Evolutionary conservation across 768 basidiomycete species (phyloP).

Genomic region (Psilocybe cyanescens): DNA sequence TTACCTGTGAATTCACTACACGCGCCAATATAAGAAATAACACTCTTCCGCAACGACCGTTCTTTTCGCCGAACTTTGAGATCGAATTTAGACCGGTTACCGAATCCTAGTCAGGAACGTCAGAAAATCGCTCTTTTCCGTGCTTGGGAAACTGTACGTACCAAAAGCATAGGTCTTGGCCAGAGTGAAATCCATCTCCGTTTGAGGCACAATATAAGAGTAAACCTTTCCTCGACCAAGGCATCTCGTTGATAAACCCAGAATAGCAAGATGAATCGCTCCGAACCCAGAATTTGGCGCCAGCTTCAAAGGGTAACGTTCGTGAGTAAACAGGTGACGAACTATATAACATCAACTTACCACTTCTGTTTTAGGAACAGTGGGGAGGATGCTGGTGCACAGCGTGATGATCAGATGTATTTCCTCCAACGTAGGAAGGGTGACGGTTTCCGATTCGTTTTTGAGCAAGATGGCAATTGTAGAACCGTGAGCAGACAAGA

Average conservation of each 20-base stretch:
- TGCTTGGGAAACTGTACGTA: constrained; percentile 27
- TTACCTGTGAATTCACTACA: constrained; percentile 74
- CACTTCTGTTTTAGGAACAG: constrained; percentile 77
- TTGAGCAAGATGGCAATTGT: constrained; percentile 84
- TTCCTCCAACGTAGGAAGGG: constrained; percentile 74
- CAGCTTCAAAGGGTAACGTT: constrained; percentile 33
- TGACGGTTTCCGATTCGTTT: constrained; percentile 65
- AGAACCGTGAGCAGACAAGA: constrained; percentile 81
- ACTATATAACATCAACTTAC: constrained; percentile 45
- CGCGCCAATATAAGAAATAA: constrained; percentile 70
- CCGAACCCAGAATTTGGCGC: constrained; percentile 83
- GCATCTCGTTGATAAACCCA: constrained; percentile 73
- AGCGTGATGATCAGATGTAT: constrained; percentile 79
- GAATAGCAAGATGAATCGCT: constrained; percentile 78
- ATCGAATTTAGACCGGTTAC: constrained; percentile 61
- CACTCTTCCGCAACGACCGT: constrained; percentile 58
- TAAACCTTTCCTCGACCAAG: constrained; percentile 65
- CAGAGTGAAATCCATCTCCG: constrained; percentile 65
- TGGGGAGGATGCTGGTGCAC: constrained; percentile 67
- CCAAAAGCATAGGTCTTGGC: constrained; percentile 59
- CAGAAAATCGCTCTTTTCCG: not conserved
- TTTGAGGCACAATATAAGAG: constrained; percentile 60
- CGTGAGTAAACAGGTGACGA: not conserved
- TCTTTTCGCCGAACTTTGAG: constrained; percentile 58
- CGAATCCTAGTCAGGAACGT: constrained; percentile 44